Evolutionary conservation across 2,329 filamentous ascomycete species (phyloP).

Genomic region (Elsinoe batatas): DNA sequence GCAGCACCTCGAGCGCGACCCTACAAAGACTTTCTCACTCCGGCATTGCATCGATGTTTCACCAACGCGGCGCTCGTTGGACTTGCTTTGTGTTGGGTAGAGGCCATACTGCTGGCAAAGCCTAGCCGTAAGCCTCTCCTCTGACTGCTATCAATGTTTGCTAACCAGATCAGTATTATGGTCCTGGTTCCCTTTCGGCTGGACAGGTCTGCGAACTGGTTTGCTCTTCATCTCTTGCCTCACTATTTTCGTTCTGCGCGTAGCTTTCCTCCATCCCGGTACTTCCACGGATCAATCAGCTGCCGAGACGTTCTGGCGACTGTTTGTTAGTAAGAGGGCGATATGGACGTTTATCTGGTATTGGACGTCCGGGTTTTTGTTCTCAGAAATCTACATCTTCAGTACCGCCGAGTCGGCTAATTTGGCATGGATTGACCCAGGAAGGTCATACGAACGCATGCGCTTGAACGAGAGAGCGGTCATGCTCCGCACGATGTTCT

Average conservation of each 20-base stretch:
- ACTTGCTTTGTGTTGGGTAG: conserved; percentile 60
- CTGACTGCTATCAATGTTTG: background rate
- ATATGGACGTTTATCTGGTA: conserved; percentile 69
- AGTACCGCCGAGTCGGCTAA: conserved; percentile 51
- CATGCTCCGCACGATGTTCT: conserved; percentile 63
- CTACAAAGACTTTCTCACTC: conserved; percentile 87
- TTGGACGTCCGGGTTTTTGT: conserved; percentile 64
- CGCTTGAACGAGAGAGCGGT: conserved; percentile 79
- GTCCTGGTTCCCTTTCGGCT: conserved; percentile 76
- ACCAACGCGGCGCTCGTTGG: conserved; percentile 63
- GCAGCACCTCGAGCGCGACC: conserved; percentile 44
- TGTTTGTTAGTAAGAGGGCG: conserved; percentile 50
- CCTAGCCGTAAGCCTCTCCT: conserved; percentile 52
- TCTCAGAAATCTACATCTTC: conserved; percentile 72
- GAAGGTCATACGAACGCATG: conserved; percentile 55
- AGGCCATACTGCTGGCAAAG: conserved; percentile 60
- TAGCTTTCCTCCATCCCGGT: conserved; percentile 40
- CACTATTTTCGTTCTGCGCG: conserved; percentile 71
- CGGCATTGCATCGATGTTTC: conserved; percentile 78
- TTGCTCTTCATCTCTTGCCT: conserved; percentile 69
- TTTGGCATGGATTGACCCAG: conserved; percentile 63
- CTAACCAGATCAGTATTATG: conserved; percentile 54
- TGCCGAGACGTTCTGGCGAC: conserved; percentile 52
- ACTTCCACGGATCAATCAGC: conserved; percentile 57
- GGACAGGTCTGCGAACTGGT: conserved; percentile 61